Percentiles rank a stretch among this genome's conserved stretches.
Conservation (phyloP, 495 filamentous ascomycete genomes). For the Talaromyces wortmannii region DNA sequence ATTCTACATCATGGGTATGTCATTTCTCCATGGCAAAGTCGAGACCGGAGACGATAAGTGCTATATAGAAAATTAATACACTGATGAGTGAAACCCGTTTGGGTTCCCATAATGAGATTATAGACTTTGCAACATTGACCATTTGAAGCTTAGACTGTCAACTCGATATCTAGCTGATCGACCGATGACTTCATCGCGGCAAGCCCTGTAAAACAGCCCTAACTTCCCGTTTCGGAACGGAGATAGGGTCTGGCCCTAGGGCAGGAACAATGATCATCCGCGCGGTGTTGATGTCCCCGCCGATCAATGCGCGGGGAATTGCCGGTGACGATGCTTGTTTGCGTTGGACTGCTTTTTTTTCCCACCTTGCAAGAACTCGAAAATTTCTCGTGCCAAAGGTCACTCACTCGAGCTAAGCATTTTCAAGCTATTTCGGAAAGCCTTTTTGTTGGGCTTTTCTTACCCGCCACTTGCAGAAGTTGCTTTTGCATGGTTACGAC, state of each 20-base stretch:
- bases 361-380: too few species aligned
- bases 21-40: constrained; percentile 6
- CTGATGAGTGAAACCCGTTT: not conserved
- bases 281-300: not conserved
- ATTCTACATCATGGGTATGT: constrained; percentile 37
- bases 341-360: not conserved
- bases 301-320: constrained; percentile 5
- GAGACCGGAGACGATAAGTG: too few species aligned
- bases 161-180: not conserved
- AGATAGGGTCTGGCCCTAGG: not conserved
- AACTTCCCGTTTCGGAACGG: not conserved
- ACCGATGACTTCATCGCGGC: not conserved
- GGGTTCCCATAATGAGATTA: not conserved
- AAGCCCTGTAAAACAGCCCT: constrained; percentile 3
- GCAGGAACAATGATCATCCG: constrained; percentile 2
- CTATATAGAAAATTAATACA: too few species aligned
- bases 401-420: too few species aligned
- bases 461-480: not conserved
- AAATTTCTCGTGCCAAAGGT: too few species aligned
- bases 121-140: not conserved
- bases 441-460: not conserved
- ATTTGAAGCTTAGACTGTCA: not conserved
- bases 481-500: not conserved
- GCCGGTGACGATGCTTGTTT: not conserved
- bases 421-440: not conserved